Evolutionary conservation across 441 rosid species (phyloP).

Genomic region (Capsella rubella): DNA sequence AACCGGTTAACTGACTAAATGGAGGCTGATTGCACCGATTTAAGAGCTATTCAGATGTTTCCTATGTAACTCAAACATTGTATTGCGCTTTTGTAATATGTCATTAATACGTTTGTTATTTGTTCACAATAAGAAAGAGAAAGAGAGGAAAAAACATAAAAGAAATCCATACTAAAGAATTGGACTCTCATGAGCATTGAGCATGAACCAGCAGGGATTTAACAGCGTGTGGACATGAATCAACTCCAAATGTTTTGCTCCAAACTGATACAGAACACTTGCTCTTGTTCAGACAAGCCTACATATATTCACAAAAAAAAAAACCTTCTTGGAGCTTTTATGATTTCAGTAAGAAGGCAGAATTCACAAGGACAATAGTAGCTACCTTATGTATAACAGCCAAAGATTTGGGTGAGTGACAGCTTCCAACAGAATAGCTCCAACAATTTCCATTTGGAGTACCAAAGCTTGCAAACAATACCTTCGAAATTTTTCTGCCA

Average conservation of each 20-base stretch:
- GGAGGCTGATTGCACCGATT: background rate
- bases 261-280: conserved; percentile 54
- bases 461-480: conserved; percentile 60
- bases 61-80: conserved; percentile 19
- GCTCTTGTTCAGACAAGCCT: conserved; percentile 65
- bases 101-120: conserved; percentile 22
- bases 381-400: conserved; percentile 49
- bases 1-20: background rate
- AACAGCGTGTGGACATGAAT: conserved; percentile 59
- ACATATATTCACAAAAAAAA: conserved; percentile 19
- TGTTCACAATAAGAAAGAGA: conserved; percentile 7
- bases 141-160: background rate
- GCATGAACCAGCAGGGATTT: conserved; percentile 65
- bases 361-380: background rate
- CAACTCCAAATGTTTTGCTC: conserved; percentile 52
- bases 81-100: conserved; percentile 25
- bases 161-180: conserved; percentile 10
- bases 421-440: conserved; percentile 51
- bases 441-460: conserved; percentile 55
- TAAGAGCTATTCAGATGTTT: background rate
- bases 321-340: background rate
- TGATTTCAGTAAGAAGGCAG: background rate
- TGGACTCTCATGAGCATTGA: conserved; percentile 50
- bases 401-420: conserved; percentile 49
- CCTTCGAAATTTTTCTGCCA: conserved; percentile 53